A percentile compares a stretch with the other conserved stretches of the same genome.
These are phyloP conservation scores for Pyricularia grisea DNA, from an alignment of 2,329 filamentous ascomycete genomes.

Conservation along the genomic window DNA sequence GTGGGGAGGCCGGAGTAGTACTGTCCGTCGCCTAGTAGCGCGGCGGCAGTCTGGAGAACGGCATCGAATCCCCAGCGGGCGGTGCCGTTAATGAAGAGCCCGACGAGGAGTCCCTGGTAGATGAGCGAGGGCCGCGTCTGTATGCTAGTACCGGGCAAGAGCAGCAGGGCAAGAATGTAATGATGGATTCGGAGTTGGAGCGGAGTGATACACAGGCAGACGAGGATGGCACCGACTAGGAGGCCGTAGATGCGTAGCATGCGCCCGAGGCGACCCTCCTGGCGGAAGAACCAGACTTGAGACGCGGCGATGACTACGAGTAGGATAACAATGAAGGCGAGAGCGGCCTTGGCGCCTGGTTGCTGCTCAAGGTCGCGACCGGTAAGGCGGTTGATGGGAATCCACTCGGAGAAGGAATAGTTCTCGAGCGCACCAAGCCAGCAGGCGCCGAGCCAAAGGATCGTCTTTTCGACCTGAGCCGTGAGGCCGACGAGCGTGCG, in stretches of 20 bases:
- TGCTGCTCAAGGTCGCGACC: conserved; percentile 82
- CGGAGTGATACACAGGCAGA: conserved; percentile 63
- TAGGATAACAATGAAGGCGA: conserved; percentile 66
- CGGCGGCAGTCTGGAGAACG: conserved; percentile 71
- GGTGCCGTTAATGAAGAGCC: conserved; percentile 88
- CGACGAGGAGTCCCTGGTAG: conserved; percentile 83
- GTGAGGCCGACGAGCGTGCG: conserved; percentile 63
- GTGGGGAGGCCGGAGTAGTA: conserved; percentile 51
- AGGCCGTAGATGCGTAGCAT: conserved; percentile 72
- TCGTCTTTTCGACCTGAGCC: conserved; percentile 80
- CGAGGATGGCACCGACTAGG: conserved; percentile 55
- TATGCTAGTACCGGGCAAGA: conserved; percentile 81
- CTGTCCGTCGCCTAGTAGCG: conserved; percentile 60
- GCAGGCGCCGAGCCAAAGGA: conserved; percentile 81
- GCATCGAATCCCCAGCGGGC: conserved; percentile 91
- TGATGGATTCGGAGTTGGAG: conserved; percentile 87
- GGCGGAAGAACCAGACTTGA: conserved; percentile 79
- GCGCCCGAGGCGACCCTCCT: conserved; percentile 69
- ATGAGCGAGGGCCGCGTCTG: conserved; percentile 77
- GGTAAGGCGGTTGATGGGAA: conserved; percentile 88
- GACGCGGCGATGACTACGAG: conserved; percentile 59
- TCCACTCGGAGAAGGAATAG: conserved; percentile 79
- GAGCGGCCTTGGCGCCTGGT: conserved; percentile 75
- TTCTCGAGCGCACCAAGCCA: conserved; percentile 92
- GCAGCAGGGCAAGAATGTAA: conserved; percentile 79